A percentile compares a stretch with the other conserved stretches of the same genome.
Conservation (phyloP, 108 stramenopile species). For the Pseudonitzschia multiseries region DNA sequence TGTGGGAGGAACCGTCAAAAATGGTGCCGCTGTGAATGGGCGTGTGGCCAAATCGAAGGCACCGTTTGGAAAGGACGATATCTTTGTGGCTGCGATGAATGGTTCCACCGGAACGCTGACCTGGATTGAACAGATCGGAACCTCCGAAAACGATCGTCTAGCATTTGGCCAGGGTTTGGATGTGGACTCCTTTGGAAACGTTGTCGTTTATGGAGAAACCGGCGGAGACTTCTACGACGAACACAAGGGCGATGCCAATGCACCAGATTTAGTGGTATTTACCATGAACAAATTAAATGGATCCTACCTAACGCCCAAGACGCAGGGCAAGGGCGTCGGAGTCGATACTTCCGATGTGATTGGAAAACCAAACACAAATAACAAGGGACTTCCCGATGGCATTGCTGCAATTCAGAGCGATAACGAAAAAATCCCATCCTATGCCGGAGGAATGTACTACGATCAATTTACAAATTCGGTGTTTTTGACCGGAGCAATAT, state of each 20-base stretch:
- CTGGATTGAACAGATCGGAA: slow-evolving; percentile 49
- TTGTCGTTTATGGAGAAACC: slow-evolving; percentile 47
- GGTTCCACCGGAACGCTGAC: slow-evolving; percentile 30
- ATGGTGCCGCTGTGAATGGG: slow-evolving; percentile 23
- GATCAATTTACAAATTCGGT: slow-evolving; percentile 27
- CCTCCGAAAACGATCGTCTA: slow-evolving; percentile 38
- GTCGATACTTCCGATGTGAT: slow-evolving; percentile 2
- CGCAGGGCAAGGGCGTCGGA: slow-evolving; percentile 5
- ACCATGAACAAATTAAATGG: slow-evolving; percentile 35
- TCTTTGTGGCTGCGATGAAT: slow-evolving; percentile 41
- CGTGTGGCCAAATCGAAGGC: background rate
- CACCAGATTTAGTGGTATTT: slow-evolving; percentile 24
- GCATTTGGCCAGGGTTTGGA: slow-evolving; percentile 36
- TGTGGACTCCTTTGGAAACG: slow-evolving; percentile 43
- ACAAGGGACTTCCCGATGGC: slow-evolving; percentile 4
- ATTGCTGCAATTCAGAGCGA: slow-evolving; percentile 27
- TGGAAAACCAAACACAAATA: background rate
- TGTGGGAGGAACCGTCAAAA: slow-evolving; percentile 26
- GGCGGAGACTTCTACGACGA: slow-evolving; percentile 34
- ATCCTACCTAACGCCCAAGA: slow-evolving; percentile 9
- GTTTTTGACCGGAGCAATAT: slow-evolving; percentile 37
- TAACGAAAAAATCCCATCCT: slow-evolving; percentile 24
- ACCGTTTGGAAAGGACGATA: slow-evolving; percentile 41
- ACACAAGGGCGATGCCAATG: background rate
- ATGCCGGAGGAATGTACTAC: slow-evolving; percentile 42